Evolutionary conservation across 345 rosid species (phyloP).

Genomic region (Lumnitzera littorea): DNA sequence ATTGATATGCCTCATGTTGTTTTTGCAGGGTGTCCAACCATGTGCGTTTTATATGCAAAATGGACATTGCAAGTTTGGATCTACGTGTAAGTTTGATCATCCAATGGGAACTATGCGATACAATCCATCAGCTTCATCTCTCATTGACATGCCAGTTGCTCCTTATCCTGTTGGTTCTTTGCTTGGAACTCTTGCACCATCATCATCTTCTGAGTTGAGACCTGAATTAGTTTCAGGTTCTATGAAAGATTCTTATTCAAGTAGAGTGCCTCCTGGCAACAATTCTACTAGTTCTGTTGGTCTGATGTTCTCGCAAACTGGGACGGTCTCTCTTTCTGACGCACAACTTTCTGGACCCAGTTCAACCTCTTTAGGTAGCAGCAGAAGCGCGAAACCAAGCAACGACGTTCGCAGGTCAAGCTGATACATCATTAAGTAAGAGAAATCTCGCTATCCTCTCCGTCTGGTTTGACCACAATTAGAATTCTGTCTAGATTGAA

Average conservation of each 20-base stretch:
- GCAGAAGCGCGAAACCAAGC: slow-evolving; percentile 62
- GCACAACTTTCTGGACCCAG: slow-evolving; percentile 64
- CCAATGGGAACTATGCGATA: slow-evolving; percentile 68
- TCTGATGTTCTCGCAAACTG: slow-evolving; percentile 58
- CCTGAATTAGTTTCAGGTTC: slow-evolving; percentile 57
- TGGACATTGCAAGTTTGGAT: slow-evolving; percentile 63
- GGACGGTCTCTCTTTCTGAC: slow-evolving; percentile 54
- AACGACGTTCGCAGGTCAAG: slow-evolving; percentile 64
- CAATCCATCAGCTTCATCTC: slow-evolving; percentile 87
- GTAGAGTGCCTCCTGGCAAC: slow-evolving; percentile 52
- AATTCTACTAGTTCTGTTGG: slow-evolving; percentile 61
- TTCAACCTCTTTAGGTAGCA: slow-evolving; percentile 56
- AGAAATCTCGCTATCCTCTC: too few species aligned
- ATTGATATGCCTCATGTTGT: neutral
- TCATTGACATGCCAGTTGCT: slow-evolving; percentile 72
- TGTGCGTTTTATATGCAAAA: slow-evolving; percentile 58
- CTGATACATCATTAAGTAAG: slow-evolving; percentile 18
- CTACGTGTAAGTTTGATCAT: slow-evolving; percentile 77
- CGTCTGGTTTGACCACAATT: too few species aligned
- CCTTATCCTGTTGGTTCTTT: slow-evolving; percentile 81
- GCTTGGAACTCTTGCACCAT: slow-evolving; percentile 52
- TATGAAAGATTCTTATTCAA: slow-evolving; percentile 41
- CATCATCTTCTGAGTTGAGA: slow-evolving; percentile 50
- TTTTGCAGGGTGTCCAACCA: slow-evolving; percentile 47
- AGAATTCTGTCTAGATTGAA: too few species aligned